Evolutionary conservation across 2,329 filamentous ascomycete species (phyloP), one percentile per base, ranked within the genome.

Genomic region (Aureobasidium subglaciale): DNA sequence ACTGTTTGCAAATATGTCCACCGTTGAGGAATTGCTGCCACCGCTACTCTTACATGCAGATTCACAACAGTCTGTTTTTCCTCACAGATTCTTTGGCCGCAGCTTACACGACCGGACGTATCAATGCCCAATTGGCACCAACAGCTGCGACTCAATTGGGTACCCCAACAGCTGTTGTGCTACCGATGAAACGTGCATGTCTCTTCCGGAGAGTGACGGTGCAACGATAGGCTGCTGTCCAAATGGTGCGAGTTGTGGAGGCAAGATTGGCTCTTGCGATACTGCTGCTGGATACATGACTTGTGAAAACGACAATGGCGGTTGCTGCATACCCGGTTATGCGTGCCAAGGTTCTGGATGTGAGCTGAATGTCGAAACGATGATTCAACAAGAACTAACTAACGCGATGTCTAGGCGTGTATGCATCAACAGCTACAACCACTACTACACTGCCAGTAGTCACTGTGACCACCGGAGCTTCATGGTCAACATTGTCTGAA

Each of bases 151-250:
- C 15, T 71, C 71, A 16, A 85, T 90, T 62, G 81, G 79, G 7
- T 78, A 80, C 42, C 80, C 86, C 1, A 80, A 89, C 68, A 86
- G 85, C 68, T 93, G 88, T 73, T 93, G 88, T 68, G 73, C 77
- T 20, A 74, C 75, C n/a, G 78, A 76, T 15, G 83, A 86, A 61
- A 80, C 77, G 7, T 93, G 88, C 66, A 82, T 86, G 43, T 69
- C 72, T 22, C 82, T 90, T 4, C 67, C 76, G 29, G 81, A 87
- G 67, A 79, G 79, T 5, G 79, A 78, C 0, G 73, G 85, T 25
- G 86, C 86, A 7, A 79, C 81, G 41, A 82, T 92, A 2, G 88
- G 87, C 3, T 93, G 88, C 69, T 93, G 88, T 70, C 85, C 86
- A 0, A 65, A 74, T 32, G 87, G 86, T 3, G 72, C 75, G 40